A percentile compares a stretch with the other conserved stretches of the same genome.
phyloP scores from a whole-genome alignment of 495 filamentous ascomycete genomes.

The Neurospora sp. region DNA sequence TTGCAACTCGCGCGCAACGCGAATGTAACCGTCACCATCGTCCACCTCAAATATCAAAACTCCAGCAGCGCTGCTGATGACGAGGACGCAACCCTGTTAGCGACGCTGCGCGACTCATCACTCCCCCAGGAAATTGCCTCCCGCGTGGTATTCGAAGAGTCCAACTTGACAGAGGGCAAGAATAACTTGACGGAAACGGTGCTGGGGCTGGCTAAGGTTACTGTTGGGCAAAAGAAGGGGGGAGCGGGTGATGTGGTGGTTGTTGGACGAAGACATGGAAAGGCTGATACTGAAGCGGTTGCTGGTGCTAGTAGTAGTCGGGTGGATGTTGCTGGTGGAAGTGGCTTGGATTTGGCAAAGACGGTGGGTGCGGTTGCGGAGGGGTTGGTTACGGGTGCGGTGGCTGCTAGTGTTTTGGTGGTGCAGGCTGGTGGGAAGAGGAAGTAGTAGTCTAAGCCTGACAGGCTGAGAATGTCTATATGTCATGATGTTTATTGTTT shows the following conservation, averaged over 20 bases:
- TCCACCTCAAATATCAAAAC: conserved; percentile 35
- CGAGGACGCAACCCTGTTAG: conserved; percentile 52
- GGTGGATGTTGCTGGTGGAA: neutral
- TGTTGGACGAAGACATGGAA: conserved; percentile 46
- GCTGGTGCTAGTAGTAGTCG: neutral
- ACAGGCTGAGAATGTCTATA: too few species aligned
- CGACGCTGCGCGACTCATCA: conserved; percentile 51
- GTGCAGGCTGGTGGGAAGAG: conserved; percentile 51
- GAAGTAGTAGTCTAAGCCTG: neutral
- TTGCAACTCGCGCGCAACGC: conserved; percentile 70
- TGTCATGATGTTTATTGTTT: too few species aligned
- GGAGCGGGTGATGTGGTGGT: conserved; percentile 77
- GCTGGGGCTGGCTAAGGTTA: conserved; percentile 38
- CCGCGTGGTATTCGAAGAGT: conserved; percentile 51
- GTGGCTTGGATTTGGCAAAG: conserved; percentile 36
- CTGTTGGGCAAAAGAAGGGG: conserved; percentile 48
- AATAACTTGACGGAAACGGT: conserved; percentile 16
- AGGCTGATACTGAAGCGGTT: conserved; percentile 7
- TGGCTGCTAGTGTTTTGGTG: conserved; percentile 68
- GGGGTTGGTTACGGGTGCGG: conserved; percentile 45
- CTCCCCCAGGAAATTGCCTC: conserved; percentile 45
- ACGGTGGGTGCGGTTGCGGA: conserved; percentile 63
- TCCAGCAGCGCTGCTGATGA: neutral
- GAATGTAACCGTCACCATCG: conserved; percentile 64
- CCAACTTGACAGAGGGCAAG: conserved; percentile 17